Evolutionary conservation across 805 yeast species (phyloP).

Genomic region (Saccharomycodes ludwigii): DNA sequence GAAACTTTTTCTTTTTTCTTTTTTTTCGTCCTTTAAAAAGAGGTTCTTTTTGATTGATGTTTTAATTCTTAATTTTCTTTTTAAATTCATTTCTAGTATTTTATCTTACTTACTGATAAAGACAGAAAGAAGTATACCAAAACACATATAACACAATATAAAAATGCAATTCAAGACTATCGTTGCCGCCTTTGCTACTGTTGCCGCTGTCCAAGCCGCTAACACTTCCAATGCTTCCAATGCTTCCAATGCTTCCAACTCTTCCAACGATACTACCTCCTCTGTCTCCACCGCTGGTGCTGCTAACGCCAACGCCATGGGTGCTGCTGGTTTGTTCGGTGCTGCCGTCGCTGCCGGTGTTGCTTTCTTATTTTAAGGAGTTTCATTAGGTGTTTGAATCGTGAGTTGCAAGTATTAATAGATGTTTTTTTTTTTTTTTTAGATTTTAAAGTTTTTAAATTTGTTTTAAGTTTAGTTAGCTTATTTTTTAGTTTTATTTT

Average conservation of each 20-base stretch:
- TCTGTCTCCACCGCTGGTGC: conserved; percentile 35
- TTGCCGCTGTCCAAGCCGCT: conserved; percentile 57
- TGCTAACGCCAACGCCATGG: conserved; percentile 42
- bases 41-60: too few relatives aligned
- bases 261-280: conserved; percentile 27
- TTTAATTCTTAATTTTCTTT: too few relatives aligned
- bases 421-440: background rate
- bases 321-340: conserved; percentile 65
- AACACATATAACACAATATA: conserved; percentile 2
- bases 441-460: background rate
- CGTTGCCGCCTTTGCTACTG: conserved; percentile 58
- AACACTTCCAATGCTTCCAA: conserved; percentile 31
- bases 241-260: conserved; percentile 32
- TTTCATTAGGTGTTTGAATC: conserved; percentile 7
- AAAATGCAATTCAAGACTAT: conserved; percentile 65
- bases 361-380: conserved; percentile 33
- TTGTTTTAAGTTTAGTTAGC: conserved; percentile 1
- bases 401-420: conserved; percentile 2
- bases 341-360: conserved; percentile 82
- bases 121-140: background rate
- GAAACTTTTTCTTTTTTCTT: background rate
- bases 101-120: background rate
- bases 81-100: background rate
- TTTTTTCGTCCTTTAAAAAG: too few relatives aligned
- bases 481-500: too few relatives aligned